Base-by-base conservation (phyloP, 306 rosid genomes). In the Rosa lucieae region DNA sequence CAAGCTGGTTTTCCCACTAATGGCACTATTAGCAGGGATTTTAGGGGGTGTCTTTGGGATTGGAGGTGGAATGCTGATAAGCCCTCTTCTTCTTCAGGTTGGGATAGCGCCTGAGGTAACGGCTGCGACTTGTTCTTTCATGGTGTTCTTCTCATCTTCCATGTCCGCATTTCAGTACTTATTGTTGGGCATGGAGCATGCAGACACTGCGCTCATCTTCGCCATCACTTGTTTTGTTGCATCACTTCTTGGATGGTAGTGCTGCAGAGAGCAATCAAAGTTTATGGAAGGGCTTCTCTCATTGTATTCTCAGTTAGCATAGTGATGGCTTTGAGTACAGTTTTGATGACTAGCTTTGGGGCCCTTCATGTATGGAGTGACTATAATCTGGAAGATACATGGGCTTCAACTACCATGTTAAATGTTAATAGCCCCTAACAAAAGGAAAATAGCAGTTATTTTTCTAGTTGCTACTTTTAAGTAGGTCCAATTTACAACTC, bases 51-150 rank as follows among this genome's bases (percentile, higher is more conserved):
- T 89, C 59, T 94, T 92, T 82, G 98, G 98, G 53, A 94, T 94
- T 48, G 97, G 98, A 68, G 98, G 98, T 79, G 98, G 98, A 76
- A 94, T 94, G 97, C 85, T 94, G 9, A 88, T 92, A 77, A 94
- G 92, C 86, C 98, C 98, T 52, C 89, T 94, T 75, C 97, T 94
- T 84, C 94, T 94, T 70, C 97, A 92, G 10, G 85, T 92, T 55
- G 97, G 97, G 39, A 78, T 94, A 85, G 84, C 85, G 13, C 97
- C 97, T 15, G 91, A 90, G 96, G 98, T 88, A 74, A 89, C 98
- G 17, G 93, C 97, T 37, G 97, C 97, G 76, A 94, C 97, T 39
- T 90, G 97, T 80, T 90, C 95, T 21, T 92, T 94, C 97, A 92
- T 92, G 97, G 97, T 90, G 51, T 90, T 94, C 88, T 94, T 94